Evolutionary conservation across 2,329 filamentous ascomycete genomes (phyloP).

Genomic region (Aspergillus pseudotamarii): DNA sequence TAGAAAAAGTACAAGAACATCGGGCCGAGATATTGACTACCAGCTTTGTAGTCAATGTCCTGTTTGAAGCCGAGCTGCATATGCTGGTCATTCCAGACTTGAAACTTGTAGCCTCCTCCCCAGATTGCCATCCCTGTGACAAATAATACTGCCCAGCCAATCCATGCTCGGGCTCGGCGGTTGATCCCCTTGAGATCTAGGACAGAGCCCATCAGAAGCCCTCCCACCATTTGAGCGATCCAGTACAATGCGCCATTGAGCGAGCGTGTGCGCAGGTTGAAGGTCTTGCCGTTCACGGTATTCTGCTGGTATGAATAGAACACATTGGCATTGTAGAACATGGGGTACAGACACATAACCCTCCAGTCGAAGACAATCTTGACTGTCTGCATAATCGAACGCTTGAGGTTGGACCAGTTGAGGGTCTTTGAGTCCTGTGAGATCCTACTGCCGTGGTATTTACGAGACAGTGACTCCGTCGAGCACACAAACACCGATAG

Average conservation of each 20-base stretch:
- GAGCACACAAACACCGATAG: conserved; percentile 71
- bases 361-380: conserved; percentile 68
- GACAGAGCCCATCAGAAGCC: conserved; percentile 68
- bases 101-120: conserved; percentile 79
- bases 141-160: conserved; percentile 62
- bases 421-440: conserved; percentile 75
- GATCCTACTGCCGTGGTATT: conserved; percentile 76
- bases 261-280: conserved; percentile 71
- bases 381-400: conserved; percentile 73
- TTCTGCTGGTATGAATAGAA: conserved; percentile 81
- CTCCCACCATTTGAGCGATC: conserved; percentile 73
- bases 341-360: conserved; percentile 69
- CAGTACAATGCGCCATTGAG: conserved; percentile 78
- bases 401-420: conserved; percentile 75
- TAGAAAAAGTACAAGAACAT: conserved; percentile 91
- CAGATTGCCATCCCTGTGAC: conserved; percentile 73
- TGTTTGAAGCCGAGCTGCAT: conserved; percentile 22
- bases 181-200: conserved; percentile 64
- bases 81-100: conserved; percentile 60
- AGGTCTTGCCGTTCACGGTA: conserved; percentile 67
- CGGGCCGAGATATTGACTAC: conserved; percentile 69
- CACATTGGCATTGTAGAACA: conserved; percentile 78
- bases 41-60: conserved; percentile 62
- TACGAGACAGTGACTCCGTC: conserved; percentile 69
- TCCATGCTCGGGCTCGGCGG: conserved; percentile 68